A percentile compares a stretch with the other conserved stretches of the same genome.
Conservation (phyloP, 306 rosid genomes). For the Sechiopsis laciniata region DNA sequence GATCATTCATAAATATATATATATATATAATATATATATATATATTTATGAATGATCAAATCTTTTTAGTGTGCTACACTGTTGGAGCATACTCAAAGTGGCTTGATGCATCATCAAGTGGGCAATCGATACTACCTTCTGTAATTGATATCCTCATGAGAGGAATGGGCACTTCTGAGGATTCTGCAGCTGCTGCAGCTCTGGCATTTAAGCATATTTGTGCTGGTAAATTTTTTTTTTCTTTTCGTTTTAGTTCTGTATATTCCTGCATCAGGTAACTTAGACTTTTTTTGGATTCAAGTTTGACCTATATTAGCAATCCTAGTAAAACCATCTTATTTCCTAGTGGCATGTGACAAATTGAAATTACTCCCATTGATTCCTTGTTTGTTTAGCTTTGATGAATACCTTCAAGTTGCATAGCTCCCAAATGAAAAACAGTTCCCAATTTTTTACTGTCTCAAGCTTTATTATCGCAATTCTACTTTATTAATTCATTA, state of each 20-base stretch:
- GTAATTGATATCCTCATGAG: conserved; percentile 80
- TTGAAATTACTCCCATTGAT: not conserved
- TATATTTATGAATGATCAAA: conserved; percentile 21
- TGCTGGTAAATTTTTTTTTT: conserved; percentile 54
- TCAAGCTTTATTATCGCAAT: conserved; percentile 8
- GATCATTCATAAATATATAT: too few species aligned
- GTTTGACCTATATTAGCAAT: not conserved
- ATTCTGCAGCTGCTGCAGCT: conserved; percentile 97
- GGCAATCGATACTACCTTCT: conserved; percentile 67
- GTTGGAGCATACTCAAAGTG: conserved; percentile 96
- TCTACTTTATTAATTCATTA: conserved; percentile 7
- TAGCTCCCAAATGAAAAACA: not conserved
- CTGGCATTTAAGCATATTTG: conserved; percentile 91
- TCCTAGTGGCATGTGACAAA: not conserved
- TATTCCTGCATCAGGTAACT: not conserved
- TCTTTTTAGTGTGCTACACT: conserved; percentile 75
- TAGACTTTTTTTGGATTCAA: not conserved
- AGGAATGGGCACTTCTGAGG: conserved; percentile 92
- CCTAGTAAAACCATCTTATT: conserved; percentile 2
- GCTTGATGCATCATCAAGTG: conserved; percentile 88
- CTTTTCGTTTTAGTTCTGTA: conserved; percentile 10
- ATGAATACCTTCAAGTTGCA: not conserved
- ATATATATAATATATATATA: too few species aligned
- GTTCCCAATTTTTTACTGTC: not conserved
- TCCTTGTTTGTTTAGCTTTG: conserved; percentile 9